Conservation (phyloP, 768 basidiomycete species). For the Psilocybe subaeruginosa region DNA sequence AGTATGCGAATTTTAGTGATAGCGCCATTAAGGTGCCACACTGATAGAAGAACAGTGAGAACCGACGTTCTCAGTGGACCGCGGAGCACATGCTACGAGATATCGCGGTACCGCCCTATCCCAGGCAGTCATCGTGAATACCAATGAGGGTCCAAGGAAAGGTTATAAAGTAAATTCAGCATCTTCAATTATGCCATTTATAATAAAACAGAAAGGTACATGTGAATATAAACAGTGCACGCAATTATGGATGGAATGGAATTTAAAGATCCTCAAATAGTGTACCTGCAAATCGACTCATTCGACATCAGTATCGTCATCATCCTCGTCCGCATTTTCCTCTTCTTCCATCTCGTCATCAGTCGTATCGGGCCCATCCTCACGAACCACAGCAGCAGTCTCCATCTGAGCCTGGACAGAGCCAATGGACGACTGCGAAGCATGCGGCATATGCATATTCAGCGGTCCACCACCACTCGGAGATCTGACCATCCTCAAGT, state of each 20-base stretch:
- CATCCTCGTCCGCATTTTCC: constrained; percentile 2
- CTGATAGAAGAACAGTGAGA: neutral
- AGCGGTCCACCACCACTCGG: neutral
- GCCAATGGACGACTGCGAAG: neutral
- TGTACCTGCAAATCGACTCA: constrained; percentile 4
- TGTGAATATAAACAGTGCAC: no score
- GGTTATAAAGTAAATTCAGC: no score
- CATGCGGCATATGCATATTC: neutral
- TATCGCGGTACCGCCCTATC: neutral
- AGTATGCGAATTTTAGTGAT: neutral
- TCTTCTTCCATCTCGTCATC: constrained; percentile 16
- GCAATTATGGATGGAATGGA: no score
- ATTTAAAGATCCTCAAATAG: no score
- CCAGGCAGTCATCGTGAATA: neutral
- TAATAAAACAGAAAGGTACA: no score
- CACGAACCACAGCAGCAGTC: constrained; percentile 2
- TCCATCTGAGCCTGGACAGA: neutral
- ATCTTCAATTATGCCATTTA: no score
- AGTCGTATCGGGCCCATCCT: constrained; percentile 7
- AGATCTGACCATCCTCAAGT: constrained; percentile 27
- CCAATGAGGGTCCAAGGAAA: neutral
- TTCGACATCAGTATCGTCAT: constrained; percentile 29
- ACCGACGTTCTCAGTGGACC: neutral
- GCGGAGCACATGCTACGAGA: neutral
- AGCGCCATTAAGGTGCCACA: neutral